A percentile compares a stretch with the other conserved stretches of the same genome.
Conservation (phyloP, 164 flowering plant species). For the Berberis vulgaris region DNA sequence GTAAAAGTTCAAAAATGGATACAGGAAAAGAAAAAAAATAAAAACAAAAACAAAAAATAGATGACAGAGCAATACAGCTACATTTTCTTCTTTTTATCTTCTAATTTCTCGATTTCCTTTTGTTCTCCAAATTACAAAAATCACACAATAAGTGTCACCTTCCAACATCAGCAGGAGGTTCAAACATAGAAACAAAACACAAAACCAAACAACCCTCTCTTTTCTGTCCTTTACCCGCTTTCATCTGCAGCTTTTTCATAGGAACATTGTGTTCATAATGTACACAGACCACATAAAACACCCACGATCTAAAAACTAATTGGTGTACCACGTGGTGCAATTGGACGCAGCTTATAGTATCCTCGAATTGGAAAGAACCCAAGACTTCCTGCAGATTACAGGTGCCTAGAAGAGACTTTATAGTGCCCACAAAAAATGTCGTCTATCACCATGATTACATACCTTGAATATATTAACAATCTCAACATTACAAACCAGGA, state of each 20-base stretch:
- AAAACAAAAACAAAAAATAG: too few relatives aligned
- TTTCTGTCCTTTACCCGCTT: neutral
- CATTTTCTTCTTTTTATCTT: too few relatives aligned
- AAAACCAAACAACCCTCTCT: neutral
- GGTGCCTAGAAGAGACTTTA: slow-evolving; percentile 11
- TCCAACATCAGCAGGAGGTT: neutral
- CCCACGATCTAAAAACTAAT: slow-evolving; percentile 3
- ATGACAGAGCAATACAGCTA: too few relatives aligned
- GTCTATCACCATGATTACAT: slow-evolving; percentile 3
- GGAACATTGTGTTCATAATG: slow-evolving; percentile 22
- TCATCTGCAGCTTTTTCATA: slow-evolving; percentile 10
- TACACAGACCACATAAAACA: slow-evolving; percentile 32
- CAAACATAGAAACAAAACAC: neutral
- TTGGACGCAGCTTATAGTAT: slow-evolving; percentile 5
- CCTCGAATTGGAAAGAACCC: slow-evolving; percentile 5
- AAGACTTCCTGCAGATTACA: slow-evolving; percentile 12
- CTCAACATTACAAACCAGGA: slow-evolving; percentile 18
- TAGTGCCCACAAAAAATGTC: slow-evolving; percentile 1
- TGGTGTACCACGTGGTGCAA: slow-evolving; percentile 7
- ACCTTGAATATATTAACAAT: neutral
- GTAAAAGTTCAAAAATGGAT: too few relatives aligned
- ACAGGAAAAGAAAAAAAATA: too few relatives aligned
- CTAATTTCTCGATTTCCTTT: too few relatives aligned
- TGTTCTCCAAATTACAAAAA: too few relatives aligned
- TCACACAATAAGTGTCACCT: neutral